phyloP scores from a whole-genome alignment of 352 stramenopile species.

The Phytophthora palmivora region DNA sequence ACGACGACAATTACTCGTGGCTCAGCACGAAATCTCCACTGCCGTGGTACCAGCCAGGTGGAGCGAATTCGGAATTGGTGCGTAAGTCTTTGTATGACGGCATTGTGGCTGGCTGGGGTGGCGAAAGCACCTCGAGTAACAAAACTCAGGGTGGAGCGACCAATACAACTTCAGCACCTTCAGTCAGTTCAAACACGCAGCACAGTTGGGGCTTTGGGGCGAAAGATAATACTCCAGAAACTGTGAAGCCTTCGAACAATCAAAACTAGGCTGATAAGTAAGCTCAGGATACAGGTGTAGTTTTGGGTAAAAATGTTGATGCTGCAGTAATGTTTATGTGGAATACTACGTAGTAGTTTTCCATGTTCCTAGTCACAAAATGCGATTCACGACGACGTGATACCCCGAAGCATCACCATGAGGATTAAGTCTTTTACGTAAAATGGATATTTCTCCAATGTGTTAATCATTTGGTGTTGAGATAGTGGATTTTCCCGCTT shows the following conservation, averaged over 20 bases:
- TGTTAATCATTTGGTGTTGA: neutral
- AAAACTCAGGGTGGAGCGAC: too few relatives aligned
- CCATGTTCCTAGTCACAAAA: too few relatives aligned
- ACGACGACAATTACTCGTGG: constrained; percentile 40
- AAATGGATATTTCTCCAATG: neutral
- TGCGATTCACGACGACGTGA: too few relatives aligned
- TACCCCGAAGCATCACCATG: too few relatives aligned
- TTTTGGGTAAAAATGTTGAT: neutral
- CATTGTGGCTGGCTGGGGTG: constrained; percentile 32
- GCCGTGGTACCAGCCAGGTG: constrained; percentile 33
- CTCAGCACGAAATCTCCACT: constrained; percentile 28
- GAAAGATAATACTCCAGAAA: constrained; percentile 10
- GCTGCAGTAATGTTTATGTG: too few relatives aligned
- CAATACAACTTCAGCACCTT: constrained; percentile 3
- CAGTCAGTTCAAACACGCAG: constrained; percentile 1
- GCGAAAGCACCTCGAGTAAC: neutral
- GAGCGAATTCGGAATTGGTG: constrained; percentile 18
- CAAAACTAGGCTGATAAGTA: constrained; percentile 1
- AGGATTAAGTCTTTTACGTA: too few relatives aligned
- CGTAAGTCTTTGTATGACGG: constrained; percentile 37
- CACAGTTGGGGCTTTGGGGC: constrained; percentile 10
- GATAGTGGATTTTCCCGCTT: constrained; percentile 3
- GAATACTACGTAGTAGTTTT: too few relatives aligned
- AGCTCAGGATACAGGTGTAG: neutral
- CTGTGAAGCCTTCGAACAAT: constrained; percentile 8